A percentile compares a stretch with the other conserved stretches of the same genome.
phyloP scores from a whole-genome alignment of 176 grass and related monocot genomes.

The Guadua angustifolia region DNA sequence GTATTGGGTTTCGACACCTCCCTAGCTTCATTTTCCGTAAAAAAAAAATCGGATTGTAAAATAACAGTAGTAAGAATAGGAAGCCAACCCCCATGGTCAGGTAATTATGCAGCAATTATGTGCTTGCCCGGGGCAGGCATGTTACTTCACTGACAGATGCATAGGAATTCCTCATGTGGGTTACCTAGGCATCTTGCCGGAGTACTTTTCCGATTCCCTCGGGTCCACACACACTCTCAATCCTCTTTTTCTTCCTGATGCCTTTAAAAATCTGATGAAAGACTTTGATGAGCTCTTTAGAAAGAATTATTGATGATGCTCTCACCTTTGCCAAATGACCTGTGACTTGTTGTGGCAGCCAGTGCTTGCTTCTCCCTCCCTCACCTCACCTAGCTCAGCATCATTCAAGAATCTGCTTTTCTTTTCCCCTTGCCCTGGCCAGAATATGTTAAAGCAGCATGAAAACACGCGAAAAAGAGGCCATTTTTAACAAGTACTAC shows the following conservation, averaged over 20 bases:
- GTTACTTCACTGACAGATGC: slow-evolving; percentile 46
- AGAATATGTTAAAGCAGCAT: slow-evolving; percentile 57
- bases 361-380: slow-evolving; percentile 29
- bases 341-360: slow-evolving; percentile 39
- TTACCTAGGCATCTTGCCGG: slow-evolving; percentile 52
- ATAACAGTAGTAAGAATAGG: slow-evolving; percentile 3
- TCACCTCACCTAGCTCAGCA: slow-evolving; percentile 33
- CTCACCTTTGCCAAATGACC: slow-evolving; percentile 52
- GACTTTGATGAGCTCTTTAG: slow-evolving; percentile 66
- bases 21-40: background rate
- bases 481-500: slow-evolving; percentile 42
- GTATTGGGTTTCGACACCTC: background rate
- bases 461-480: slow-evolving; percentile 47
- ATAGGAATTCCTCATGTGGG: slow-evolving; percentile 44
- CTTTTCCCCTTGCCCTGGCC: slow-evolving; percentile 2
- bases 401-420: slow-evolving; percentile 66
- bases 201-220: slow-evolving; percentile 51
- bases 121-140: slow-evolving; percentile 30
- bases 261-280: slow-evolving; percentile 55
- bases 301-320: slow-evolving; percentile 56
- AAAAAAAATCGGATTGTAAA: background rate
- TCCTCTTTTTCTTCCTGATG: slow-evolving; percentile 32
- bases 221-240: slow-evolving; percentile 39
- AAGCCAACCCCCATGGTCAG: slow-evolving; percentile 22
- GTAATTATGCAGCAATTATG: slow-evolving; percentile 66